Evolutionary conservation across 768 basidiomycete genomes (phyloP).

Genomic region (Clitopilus hobsonii): DNA sequence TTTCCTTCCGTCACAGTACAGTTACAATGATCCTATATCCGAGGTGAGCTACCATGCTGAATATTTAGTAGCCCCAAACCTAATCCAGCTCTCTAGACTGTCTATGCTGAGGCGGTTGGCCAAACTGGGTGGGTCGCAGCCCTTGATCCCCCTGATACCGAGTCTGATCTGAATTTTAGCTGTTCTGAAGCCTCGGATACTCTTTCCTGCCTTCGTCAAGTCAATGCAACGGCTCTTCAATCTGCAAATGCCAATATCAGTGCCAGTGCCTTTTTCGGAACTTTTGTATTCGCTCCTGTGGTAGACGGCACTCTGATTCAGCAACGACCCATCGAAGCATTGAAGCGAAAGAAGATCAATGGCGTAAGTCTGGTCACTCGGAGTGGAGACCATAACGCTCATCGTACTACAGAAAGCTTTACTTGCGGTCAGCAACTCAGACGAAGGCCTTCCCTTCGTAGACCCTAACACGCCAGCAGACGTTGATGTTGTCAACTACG

Average conservation of each 20-base stretch:
- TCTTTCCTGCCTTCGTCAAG: conserved; percentile 34
- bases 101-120: conserved; percentile 23
- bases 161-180: conserved; percentile 17
- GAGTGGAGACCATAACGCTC: not conserved
- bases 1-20: conserved; percentile 41
- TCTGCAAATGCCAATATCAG: conserved; percentile 26
- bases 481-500: conserved; percentile 24
- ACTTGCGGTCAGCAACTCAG: conserved; percentile 32
- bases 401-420: conserved; percentile 20
- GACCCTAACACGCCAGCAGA: conserved; percentile 20
- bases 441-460: conserved; percentile 35
- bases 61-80: no score
- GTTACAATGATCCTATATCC: conserved; percentile 34
- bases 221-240: conserved; percentile 25
- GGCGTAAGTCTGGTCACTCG: conserved; percentile 26
- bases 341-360: conserved; percentile 34
- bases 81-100: conserved; percentile 12
- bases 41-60: conserved; percentile 18
- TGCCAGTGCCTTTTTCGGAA: conserved; percentile 29
- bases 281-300: conserved; percentile 37
- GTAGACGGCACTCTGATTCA: conserved; percentile 43
- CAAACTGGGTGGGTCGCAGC: conserved; percentile 25
- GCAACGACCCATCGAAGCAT: conserved; percentile 33
- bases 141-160: not conserved
- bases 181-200: conserved; percentile 28